Evolutionary conservation across 108 stramenopile species (phyloP).

Genomic region (Conticribra weissflogii): DNA sequence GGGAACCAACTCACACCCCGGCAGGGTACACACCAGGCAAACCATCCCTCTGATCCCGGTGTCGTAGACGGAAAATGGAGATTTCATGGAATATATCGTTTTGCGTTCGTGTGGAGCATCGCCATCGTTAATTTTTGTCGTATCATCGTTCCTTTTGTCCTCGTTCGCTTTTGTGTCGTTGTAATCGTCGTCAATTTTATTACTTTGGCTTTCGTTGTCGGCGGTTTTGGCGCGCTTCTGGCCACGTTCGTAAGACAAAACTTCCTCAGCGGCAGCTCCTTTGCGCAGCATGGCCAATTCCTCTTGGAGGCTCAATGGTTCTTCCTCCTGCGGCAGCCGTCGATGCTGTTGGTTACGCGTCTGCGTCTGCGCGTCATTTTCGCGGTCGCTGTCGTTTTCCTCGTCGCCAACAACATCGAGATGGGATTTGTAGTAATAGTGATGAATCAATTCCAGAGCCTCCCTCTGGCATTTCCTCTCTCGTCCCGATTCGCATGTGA

Average conservation of each 20-base stretch:
- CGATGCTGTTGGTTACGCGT: too few relatives aligned
- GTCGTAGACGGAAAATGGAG: constrained; percentile 63
- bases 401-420: too few relatives aligned
- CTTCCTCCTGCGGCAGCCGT: too few relatives aligned
- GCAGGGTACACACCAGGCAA: constrained; percentile 60
- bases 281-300: constrained; percentile 67
- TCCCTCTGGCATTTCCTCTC: constrained; percentile 76
- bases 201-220: neutral
- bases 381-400: too few relatives aligned
- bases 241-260: constrained; percentile 34
- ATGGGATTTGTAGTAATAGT: constrained; percentile 73
- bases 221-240: constrained; percentile 16
- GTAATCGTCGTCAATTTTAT: neutral
- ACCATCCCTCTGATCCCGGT: constrained; percentile 73
- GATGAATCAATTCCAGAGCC: constrained; percentile 74
- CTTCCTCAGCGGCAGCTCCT: constrained; percentile 48
- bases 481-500: constrained; percentile 74
- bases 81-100: constrained; percentile 27
- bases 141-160: too few relatives aligned
- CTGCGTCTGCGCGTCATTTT: too few relatives aligned
- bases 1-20: constrained; percentile 53
- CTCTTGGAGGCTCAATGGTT: constrained; percentile 70
- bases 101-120: too few relatives aligned
- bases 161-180: too few relatives aligned
- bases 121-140: too few relatives aligned